A percentile compares a stretch with the other conserved stretches of the same genome.
These are phyloP conservation scores for Sphagnum contortum DNA, from an alignment of 225 moss, liverwort and hornwort genomes.

Conservation along the genomic window DNA sequence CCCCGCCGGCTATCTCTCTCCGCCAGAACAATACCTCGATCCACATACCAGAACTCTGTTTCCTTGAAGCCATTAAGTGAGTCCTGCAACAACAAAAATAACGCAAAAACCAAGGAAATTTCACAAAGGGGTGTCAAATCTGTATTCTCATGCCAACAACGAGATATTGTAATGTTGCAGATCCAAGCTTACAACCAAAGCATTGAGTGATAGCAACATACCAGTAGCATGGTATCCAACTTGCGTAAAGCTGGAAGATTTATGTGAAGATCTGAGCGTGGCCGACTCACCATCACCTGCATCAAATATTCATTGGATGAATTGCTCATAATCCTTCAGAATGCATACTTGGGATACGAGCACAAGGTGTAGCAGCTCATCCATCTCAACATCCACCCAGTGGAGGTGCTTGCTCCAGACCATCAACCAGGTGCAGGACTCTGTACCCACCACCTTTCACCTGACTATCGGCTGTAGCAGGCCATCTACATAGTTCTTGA, in stretches of 20 bases:
- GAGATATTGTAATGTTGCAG: not conserved
- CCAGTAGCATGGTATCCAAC: constrained; percentile 87
- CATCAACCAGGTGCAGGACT: not conserved
- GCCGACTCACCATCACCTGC: constrained; percentile 91
- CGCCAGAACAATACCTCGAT: constrained; percentile 65
- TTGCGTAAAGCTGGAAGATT: constrained; percentile 95
- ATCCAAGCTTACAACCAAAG: not conserved
- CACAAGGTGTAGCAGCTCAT: not conserved
- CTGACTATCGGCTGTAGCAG: not conserved
- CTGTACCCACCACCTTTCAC: not conserved
- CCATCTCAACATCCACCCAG: not conserved
- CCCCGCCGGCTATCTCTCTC: constrained; percentile 42
- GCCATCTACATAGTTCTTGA: not conserved
- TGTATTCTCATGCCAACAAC: not conserved
- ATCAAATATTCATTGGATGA: not conserved
- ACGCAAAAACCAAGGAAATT: not conserved
- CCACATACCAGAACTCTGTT: constrained; percentile 97
- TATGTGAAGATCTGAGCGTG: constrained; percentile 80
- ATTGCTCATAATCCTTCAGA: no score
- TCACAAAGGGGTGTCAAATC: not conserved
- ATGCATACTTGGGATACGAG: no score
- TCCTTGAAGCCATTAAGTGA: constrained; percentile 67
- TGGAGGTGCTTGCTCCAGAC: not conserved
- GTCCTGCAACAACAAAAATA: constrained; percentile 38
- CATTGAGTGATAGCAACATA: constrained; percentile 15